These are phyloP conservation scores for Ophiostoma ulmi DNA, from an alignment of 2,329 filamentous ascomycete species.

Conservation along the genomic window DNA sequence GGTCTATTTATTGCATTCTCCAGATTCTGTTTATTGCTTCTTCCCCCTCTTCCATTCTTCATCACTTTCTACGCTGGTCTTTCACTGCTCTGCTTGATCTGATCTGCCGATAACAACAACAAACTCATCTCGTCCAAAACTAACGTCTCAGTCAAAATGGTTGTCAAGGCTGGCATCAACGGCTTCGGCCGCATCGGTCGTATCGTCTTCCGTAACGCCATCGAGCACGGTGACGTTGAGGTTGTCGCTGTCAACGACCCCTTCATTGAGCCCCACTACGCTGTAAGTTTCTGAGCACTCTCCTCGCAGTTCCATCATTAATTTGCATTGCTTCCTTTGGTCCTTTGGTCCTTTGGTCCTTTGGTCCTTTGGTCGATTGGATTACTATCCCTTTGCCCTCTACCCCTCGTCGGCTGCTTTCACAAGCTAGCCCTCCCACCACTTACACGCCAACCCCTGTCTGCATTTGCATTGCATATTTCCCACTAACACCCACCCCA, in stretches of 20 bases:
- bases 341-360: neutral
- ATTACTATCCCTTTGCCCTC: neutral
- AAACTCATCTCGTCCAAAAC: neutral
- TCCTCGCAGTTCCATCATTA: neutral
- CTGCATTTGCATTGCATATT: constrained; percentile 7
- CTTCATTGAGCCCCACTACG: constrained; percentile 97
- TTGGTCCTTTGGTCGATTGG: neutral
- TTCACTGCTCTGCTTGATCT: neutral
- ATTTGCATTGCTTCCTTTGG: neutral
- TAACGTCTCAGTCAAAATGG: constrained; percentile 39
- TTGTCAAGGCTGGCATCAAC: constrained; percentile 90
- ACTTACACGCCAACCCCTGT: constrained; percentile 2
- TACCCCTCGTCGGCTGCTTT: neutral
- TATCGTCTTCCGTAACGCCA: constrained; percentile 97
- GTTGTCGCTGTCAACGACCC: constrained; percentile 98
- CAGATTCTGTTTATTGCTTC: neutral
- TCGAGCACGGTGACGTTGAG: constrained; percentile 84
- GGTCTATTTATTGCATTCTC: neutral
- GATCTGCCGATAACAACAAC: neutral
- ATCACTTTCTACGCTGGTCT: constrained; percentile 13
- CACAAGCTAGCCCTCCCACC: constrained; percentile 4
- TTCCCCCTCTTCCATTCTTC: constrained; percentile 2
- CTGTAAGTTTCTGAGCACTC: constrained; percentile 63
- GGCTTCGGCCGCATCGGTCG: constrained; percentile 99
- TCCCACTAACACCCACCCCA: constrained; percentile 15